A percentile compares a stretch with the other conserved stretches of the same genome.
Evolutionary conservation across 2,329 filamentous ascomycete species (phyloP).

Genomic region (Dryadomyces sulphureus): DNA sequence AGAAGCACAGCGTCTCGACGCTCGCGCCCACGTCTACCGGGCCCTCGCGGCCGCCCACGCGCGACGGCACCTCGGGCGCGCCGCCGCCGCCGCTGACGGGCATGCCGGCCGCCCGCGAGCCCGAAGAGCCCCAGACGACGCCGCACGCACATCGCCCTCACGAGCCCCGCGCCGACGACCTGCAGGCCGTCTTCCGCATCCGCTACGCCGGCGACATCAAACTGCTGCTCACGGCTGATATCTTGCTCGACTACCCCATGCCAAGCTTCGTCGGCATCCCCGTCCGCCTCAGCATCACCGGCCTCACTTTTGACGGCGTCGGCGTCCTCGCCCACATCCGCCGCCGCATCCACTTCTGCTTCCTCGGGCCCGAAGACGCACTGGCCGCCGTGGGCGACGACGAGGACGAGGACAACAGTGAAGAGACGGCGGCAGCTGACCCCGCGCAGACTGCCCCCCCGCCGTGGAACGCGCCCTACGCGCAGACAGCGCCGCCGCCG

Average conservation of each 20-base stretch:
- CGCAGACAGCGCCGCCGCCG: not conserved
- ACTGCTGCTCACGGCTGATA: conserved; percentile 83
- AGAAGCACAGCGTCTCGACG: conserved; percentile 49
- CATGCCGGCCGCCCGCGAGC: too few relatives aligned
- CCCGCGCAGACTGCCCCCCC: not conserved
- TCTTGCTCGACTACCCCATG: conserved; percentile 95
- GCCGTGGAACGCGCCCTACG: not conserved
- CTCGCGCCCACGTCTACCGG: conserved; percentile 38
- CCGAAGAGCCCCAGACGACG: conserved; percentile 5
- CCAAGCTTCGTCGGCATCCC: conserved; percentile 94
- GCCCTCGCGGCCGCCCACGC: conserved; percentile 41
- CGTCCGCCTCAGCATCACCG: conserved; percentile 86
- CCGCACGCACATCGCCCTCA: conserved; percentile 10
- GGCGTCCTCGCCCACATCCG: conserved; percentile 86
- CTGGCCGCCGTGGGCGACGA: conserved; percentile 48
- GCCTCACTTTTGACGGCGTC: conserved; percentile 86
- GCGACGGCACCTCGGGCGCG: conserved; percentile 23
- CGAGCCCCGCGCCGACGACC: conserved; percentile 68
- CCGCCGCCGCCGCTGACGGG: not conserved
- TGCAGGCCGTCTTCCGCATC: conserved; percentile 86
- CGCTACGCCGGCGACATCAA: conserved; percentile 78
- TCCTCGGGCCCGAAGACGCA: conserved; percentile 83
- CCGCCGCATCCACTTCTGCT: conserved; percentile 82
- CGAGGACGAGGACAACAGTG: conserved; percentile 11
- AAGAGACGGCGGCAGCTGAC: conserved; percentile 18